A percentile compares a stretch with the other conserved stretches of the same genome.
phyloP scores from a whole-genome alignment of 2,329 filamentous ascomycete genomes.

The Ophiostoma piceae region DNA sequence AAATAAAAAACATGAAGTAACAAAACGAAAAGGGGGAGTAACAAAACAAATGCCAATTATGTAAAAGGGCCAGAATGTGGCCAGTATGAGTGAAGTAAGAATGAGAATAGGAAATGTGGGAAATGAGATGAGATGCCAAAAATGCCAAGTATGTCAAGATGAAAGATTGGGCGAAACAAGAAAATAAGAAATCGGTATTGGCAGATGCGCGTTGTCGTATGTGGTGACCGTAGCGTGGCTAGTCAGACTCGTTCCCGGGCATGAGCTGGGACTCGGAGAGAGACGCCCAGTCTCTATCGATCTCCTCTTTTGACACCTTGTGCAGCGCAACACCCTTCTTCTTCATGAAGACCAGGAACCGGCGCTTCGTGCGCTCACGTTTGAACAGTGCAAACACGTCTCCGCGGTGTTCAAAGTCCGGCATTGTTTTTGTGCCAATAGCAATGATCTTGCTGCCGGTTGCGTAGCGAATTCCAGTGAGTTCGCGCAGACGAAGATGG shows the following conservation, averaged over 20 bases:
- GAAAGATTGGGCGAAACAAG: not conserved
- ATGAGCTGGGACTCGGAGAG: constrained; percentile 36
- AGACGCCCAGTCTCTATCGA: constrained; percentile 36
- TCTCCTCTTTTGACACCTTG: constrained; percentile 30
- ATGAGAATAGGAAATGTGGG: not conserved
- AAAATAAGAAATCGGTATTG: not conserved
- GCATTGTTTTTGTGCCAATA: constrained; percentile 36
- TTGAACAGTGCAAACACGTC: constrained; percentile 50
- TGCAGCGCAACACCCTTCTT: constrained; percentile 41
- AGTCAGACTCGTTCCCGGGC: constrained; percentile 29
- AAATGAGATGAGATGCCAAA: not conserved
- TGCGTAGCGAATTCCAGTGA: constrained; percentile 44
- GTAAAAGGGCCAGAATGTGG: not conserved
- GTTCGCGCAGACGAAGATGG: constrained; percentile 43
- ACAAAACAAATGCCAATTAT: not conserved
- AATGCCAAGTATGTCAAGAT: not conserved
- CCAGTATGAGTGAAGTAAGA: not conserved
- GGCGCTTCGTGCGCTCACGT: constrained; percentile 47
- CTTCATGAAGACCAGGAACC: constrained; percentile 47
- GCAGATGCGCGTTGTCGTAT: not conserved
- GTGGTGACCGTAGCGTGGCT: not conserved
- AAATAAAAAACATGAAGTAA: not conserved
- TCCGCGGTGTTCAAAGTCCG: constrained; percentile 37
- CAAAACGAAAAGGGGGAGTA: not conserved
- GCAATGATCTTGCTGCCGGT: constrained; percentile 40